A percentile compares a stretch with the other conserved stretches of the same genome.
Evolutionary conservation across 768 basidiomycete genomes (phyloP).

Genomic region (Hericium rajendrae): DNA sequence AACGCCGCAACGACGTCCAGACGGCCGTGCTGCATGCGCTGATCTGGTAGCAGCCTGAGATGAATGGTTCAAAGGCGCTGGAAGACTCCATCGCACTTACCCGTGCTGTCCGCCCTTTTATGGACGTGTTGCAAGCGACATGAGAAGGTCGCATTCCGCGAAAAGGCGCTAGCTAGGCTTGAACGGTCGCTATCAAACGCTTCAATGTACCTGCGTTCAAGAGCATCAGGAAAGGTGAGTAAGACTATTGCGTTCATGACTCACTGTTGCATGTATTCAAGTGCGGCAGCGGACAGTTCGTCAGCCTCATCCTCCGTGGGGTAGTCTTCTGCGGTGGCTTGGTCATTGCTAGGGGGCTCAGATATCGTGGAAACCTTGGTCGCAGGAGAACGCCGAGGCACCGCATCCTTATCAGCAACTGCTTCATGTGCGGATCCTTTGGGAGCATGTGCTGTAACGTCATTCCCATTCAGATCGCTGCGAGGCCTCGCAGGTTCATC

Average conservation of each 20-base stretch:
- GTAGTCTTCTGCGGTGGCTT: neutral
- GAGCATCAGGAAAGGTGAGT: neutral
- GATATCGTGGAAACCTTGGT: too few relatives aligned
- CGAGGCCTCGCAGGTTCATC: too few relatives aligned
- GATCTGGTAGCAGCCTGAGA: neutral
- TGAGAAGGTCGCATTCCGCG: neutral
- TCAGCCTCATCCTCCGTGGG: neutral
- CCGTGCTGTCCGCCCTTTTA: neutral
- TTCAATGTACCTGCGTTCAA: neutral
- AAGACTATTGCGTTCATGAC: neutral
- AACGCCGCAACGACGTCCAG: neutral
- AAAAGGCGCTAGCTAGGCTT: neutral
- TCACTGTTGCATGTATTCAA: neutral
- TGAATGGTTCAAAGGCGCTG: neutral
- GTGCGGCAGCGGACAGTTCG: neutral
- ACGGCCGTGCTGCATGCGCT: neutral
- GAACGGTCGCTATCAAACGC: neutral
- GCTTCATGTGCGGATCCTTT: too few relatives aligned
- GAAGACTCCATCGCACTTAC: neutral
- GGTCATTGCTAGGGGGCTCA: too few relatives aligned
- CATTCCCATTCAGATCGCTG: too few relatives aligned
- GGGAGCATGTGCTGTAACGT: too few relatives aligned
- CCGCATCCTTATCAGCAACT: too few relatives aligned
- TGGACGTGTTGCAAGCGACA: neutral
- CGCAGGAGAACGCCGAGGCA: too few relatives aligned